phyloP scores from a whole-genome alignment of 1,284 basidiomycete species.

The Cryptococcus depauperatus region DNA sequence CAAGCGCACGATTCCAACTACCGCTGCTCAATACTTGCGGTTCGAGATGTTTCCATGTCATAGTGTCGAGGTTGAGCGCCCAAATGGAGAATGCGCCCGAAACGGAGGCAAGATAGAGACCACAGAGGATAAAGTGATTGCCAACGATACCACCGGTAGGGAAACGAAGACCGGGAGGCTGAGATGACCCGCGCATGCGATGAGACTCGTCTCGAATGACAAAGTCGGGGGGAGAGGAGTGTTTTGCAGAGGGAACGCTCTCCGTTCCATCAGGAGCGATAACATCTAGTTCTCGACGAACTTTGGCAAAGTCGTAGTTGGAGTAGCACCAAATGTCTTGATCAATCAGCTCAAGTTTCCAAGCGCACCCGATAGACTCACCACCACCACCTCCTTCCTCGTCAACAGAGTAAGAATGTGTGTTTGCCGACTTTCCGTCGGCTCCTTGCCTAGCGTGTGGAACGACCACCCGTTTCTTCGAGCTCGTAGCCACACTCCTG shows the following conservation, averaged over 20 bases:
- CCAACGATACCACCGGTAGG: slow-evolving; percentile 85
- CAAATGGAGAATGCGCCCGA: slow-evolving; percentile 70
- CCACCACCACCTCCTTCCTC: slow-evolving; percentile 39
- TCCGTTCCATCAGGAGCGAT: slow-evolving; percentile 50
- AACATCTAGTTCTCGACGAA: slow-evolving; percentile 83
- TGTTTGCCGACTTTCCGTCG: slow-evolving; percentile 12
- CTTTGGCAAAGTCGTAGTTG: slow-evolving; percentile 72
- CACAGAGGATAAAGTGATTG: slow-evolving; percentile 76
- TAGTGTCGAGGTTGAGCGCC: slow-evolving; percentile 69
- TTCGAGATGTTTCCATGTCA: slow-evolving; percentile 79
- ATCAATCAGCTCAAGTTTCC: neutral
- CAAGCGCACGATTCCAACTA: slow-evolving; percentile 79
- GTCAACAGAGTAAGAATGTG: slow-evolving; percentile 28
- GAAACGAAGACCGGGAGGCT: slow-evolving; percentile 87
- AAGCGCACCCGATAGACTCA: slow-evolving; percentile 59
- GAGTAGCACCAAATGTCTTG: slow-evolving; percentile 40
- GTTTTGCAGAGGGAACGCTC: slow-evolving; percentile 58
- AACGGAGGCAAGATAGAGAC: slow-evolving; percentile 80
- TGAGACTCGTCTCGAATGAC: slow-evolving; percentile 54
- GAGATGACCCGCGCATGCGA: slow-evolving; percentile 49
- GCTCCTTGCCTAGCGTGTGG: slow-evolving; percentile 43
- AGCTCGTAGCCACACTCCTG: slow-evolving; percentile 74
- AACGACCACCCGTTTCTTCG: slow-evolving; percentile 57
- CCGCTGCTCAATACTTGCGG: slow-evolving; percentile 65
- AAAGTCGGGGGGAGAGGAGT: slow-evolving; percentile 50